Conservation (phyloP, 2,329 filamentous ascomycete genomes). For the Phyllosticta paracitricarpa region DNA sequence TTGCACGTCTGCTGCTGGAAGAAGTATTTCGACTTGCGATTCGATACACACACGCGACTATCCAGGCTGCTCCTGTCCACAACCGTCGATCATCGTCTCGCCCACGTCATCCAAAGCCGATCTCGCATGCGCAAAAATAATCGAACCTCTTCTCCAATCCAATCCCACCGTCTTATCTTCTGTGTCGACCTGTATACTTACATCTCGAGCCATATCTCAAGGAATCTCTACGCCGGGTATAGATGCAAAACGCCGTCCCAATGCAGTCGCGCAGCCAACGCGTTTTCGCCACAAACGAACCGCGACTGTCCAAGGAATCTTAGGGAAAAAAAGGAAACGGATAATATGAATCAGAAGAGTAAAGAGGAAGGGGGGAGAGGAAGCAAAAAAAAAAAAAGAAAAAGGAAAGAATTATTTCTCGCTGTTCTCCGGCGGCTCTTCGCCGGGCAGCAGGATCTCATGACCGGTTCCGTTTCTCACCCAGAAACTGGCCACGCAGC, state of each 20-base stretch:
- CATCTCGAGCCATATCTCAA: background rate
- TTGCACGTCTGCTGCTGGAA: background rate
- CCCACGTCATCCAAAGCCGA: no score
- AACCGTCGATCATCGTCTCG: no score
- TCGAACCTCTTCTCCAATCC: background rate
- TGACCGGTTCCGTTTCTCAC: constrained; percentile 49
- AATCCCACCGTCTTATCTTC: background rate
- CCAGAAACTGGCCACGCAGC: constrained; percentile 48
- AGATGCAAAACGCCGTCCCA: constrained; percentile 6
- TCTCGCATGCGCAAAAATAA: background rate
- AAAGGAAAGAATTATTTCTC: background rate
- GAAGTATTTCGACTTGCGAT: background rate
- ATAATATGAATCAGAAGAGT: background rate
- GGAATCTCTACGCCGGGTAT: background rate
- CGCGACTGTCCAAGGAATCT: background rate
- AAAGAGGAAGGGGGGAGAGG: background rate
- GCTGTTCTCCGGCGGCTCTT: constrained; percentile 7
- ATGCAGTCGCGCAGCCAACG: background rate
- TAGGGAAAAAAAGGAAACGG: background rate
- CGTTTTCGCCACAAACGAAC: background rate
- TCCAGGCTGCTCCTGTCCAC: background rate
- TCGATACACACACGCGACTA: background rate
- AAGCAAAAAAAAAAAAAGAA: background rate
- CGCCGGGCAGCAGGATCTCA: constrained; percentile 10
- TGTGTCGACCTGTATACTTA: background rate